Conservation (phyloP, 331 rosid genomes). For the Prunus yedoensis region DNA sequence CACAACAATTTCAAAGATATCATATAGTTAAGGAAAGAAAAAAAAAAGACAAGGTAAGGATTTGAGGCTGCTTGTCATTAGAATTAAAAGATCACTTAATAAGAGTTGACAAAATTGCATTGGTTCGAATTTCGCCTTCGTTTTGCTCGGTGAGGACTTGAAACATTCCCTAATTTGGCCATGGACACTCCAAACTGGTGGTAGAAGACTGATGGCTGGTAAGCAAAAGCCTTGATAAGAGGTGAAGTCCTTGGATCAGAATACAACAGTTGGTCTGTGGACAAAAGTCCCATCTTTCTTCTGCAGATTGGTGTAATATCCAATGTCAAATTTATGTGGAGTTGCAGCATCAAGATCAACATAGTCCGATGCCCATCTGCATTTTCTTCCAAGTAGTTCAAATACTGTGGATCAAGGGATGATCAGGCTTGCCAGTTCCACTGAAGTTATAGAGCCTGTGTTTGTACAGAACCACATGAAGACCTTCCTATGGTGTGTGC, state of each 20-base stretch:
- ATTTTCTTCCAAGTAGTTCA: conserved; percentile 69
- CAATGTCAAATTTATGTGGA: conserved; percentile 53
- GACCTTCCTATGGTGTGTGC: conserved; percentile 85
- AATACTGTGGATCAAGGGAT: conserved; percentile 41
- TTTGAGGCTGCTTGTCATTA: background rate
- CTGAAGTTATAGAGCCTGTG: conserved; percentile 55
- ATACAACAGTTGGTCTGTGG: conserved; percentile 53
- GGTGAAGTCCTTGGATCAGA: conserved; percentile 64
- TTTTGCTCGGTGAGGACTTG: conserved; percentile 50
- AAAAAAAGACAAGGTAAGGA: background rate
- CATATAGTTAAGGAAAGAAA: background rate
- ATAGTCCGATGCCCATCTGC: conserved; percentile 82
- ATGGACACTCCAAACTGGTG: conserved; percentile 67
- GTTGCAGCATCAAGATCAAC: conserved; percentile 77
- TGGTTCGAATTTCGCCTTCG: conserved; percentile 70
- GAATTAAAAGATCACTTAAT: conserved; percentile 9
- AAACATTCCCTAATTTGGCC: conserved; percentile 69
- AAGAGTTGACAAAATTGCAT: conserved; percentile 65
- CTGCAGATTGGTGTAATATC: conserved; percentile 49
- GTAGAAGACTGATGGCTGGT: conserved; percentile 34
- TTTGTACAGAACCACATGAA: conserved; percentile 64
- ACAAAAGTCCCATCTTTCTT: conserved; percentile 66
- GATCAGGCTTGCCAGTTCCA: conserved; percentile 61
- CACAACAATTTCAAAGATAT: background rate
- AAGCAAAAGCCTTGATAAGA: conserved; percentile 47